phyloP scores from a whole-genome alignment of 805 yeast species.

The Hanseniaspora clermontiae region DNA sequence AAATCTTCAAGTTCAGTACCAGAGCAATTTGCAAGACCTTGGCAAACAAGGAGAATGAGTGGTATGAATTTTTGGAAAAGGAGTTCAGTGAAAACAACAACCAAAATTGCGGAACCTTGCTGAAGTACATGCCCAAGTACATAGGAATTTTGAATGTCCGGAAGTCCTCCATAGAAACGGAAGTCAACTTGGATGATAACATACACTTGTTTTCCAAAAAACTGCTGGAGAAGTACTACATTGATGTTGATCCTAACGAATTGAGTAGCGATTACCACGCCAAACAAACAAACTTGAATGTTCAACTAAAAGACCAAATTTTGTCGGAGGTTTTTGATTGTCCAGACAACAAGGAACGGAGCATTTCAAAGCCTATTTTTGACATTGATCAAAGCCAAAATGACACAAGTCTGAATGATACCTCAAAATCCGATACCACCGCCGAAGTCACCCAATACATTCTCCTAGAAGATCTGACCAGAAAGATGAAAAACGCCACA shows the following conservation, averaged over 20 bases:
- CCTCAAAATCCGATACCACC: constrained; percentile 15
- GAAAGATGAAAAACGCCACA: constrained; percentile 72
- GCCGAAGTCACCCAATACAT: constrained; percentile 47
- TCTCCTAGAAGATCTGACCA: constrained; percentile 77
- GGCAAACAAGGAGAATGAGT: constrained; percentile 75
- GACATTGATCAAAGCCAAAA: background rate
- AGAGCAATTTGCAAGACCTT: constrained; percentile 89
- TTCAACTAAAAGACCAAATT: constrained; percentile 58
- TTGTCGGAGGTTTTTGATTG: constrained; percentile 51
- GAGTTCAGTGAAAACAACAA: background rate
- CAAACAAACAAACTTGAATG: constrained; percentile 50
- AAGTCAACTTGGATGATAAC: constrained; percentile 84
- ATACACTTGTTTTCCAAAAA: constrained; percentile 82
- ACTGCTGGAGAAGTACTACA: constrained; percentile 39
- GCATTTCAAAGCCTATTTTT: background rate
- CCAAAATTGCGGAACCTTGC: constrained; percentile 52
- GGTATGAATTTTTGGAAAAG: constrained; percentile 85
- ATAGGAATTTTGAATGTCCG: constrained; percentile 90
- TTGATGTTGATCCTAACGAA: constrained; percentile 1
- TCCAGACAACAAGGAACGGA: background rate
- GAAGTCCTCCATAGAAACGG: constrained; percentile 39
- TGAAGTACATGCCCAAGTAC: constrained; percentile 82
- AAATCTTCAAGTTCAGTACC: constrained; percentile 81
- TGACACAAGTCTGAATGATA: too few species aligned
- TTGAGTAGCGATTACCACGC: constrained; percentile 28